These are phyloP conservation scores for Lepraria neglecta DNA, from an alignment of 495 filamentous ascomycete genomes.

Conservation along the genomic window DNA sequence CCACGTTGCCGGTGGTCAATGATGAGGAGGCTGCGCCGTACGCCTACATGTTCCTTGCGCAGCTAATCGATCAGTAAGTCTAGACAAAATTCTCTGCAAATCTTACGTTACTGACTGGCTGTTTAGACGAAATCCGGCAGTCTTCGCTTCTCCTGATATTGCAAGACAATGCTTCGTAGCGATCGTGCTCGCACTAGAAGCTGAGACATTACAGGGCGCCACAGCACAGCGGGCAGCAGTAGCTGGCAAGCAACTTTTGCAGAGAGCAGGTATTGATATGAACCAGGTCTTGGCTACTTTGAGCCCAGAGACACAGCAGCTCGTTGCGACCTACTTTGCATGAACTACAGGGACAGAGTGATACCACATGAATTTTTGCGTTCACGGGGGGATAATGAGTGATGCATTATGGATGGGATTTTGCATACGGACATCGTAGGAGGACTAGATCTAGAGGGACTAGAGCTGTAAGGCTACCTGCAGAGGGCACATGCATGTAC, in stretches of 20 bases:
- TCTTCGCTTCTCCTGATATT: slow-evolving; percentile 50
- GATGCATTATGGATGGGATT: slow-evolving; percentile 15
- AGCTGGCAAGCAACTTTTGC: slow-evolving; percentile 66
- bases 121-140: slow-evolving; percentile 76
- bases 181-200: slow-evolving; percentile 81
- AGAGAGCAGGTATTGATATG: slow-evolving; percentile 61
- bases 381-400: slow-evolving; percentile 1
- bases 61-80: slow-evolving; percentile 90
- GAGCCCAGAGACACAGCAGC: slow-evolving; percentile 66
- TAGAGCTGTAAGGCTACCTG: neutral
- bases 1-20: slow-evolving; percentile 82
- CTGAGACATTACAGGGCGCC: slow-evolving; percentile 80
- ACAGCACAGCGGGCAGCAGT: slow-evolving; percentile 65
- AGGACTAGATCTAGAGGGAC: slow-evolving; percentile 6
- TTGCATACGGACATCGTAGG: slow-evolving; percentile 14
- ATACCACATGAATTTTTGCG: neutral
- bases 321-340: slow-evolving; percentile 62
- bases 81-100: neutral
- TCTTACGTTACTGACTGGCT: neutral
- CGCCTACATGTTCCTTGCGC: slow-evolving; percentile 84
- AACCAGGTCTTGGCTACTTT: slow-evolving; percentile 63
- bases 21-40: slow-evolving; percentile 98
- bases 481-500: slow-evolving; percentile 5
- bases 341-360: neutral
- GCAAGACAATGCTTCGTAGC: slow-evolving; percentile 72